Percentiles rank a stretch among this genome's conserved stretches.
phyloP scores from a whole-genome alignment of 1,284 basidiomycete species.

The Microbotryum intermedium region DNA sequence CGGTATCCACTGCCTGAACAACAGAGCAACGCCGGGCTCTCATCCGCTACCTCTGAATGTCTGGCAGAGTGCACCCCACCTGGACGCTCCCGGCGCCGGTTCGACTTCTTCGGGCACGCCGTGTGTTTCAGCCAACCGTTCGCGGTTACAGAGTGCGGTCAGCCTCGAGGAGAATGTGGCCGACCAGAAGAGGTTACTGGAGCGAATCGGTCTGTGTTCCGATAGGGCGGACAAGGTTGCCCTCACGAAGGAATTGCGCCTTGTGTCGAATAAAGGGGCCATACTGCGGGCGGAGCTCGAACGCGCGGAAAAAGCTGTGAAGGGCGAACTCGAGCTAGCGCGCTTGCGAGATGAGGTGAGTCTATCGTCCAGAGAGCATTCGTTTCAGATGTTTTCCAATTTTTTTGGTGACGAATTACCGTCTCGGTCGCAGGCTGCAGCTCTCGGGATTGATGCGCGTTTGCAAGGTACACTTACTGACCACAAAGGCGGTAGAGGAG shows the following conservation, averaged over 20 bases:
- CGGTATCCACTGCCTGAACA: too few species aligned
- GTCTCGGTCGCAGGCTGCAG: neutral
- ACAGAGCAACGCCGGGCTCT: too few species aligned
- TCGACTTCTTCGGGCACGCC: neutral
- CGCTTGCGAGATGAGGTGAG: neutral
- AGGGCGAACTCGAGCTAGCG: neutral
- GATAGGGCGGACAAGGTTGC: neutral
- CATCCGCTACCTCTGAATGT: too few species aligned
- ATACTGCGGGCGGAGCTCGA: too few species aligned
- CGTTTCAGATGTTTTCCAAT: neutral
- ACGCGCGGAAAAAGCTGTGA: too few species aligned
- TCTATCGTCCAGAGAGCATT: neutral
- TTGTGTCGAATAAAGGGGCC: neutral
- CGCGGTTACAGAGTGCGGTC: neutral
- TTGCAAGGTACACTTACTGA: too few species aligned
- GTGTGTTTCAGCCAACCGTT: neutral
- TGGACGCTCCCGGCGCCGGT: neutral
- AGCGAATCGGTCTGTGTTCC: neutral
- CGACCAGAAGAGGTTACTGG: conserved; percentile 5
- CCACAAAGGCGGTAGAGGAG: too few species aligned
- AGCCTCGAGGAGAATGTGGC: conserved; percentile 1
- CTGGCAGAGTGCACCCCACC: too few species aligned
- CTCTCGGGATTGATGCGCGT: neutral
- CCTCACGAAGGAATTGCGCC: neutral
- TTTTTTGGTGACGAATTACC: neutral